Conservation (phyloP, 2,329 filamentous ascomycete species). For the Aspergillus sp. region DNA sequence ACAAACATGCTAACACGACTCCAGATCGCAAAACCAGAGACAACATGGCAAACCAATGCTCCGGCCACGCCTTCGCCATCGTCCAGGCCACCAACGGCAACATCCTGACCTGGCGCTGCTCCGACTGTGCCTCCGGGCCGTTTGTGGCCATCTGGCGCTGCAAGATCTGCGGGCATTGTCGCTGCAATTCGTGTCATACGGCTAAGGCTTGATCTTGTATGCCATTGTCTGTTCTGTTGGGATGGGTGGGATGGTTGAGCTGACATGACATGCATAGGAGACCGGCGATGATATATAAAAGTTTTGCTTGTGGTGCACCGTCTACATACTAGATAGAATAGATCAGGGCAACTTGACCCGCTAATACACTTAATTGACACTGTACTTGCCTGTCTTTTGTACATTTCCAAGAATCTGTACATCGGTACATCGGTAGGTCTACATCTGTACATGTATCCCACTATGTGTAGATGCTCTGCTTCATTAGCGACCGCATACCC, state of each 20-base stretch:
- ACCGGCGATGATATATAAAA: too few species aligned
- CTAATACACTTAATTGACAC: background rate
- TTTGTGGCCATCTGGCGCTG: conserved; percentile 35
- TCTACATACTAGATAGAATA: too few species aligned
- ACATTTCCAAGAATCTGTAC: conserved; percentile 1
- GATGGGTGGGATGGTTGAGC: too few species aligned
- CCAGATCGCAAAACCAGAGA: too few species aligned
- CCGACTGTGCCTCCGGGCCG: conserved; percentile 33
- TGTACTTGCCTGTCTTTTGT: background rate
- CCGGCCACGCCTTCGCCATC: conserved; percentile 30
- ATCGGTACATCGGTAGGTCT: too few species aligned
- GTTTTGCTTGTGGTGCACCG: too few species aligned
- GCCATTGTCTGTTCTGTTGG: too few species aligned
- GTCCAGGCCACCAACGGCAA: conserved; percentile 34
- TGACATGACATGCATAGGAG: too few species aligned
- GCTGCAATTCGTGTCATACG: conserved; percentile 32
- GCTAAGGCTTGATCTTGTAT: conserved; percentile 27
- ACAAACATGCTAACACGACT: too few species aligned
- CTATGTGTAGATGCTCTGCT: conserved; percentile 28
- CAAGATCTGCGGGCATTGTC: conserved; percentile 34
- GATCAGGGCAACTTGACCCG: too few species aligned
- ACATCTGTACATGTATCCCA: too few species aligned
- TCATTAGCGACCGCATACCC: background rate
- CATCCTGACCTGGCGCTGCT: conserved; percentile 36
- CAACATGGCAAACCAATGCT: conserved; percentile 32